Conservation (phyloP, 345 rosid genomes). For the Viola odorata region DNA sequence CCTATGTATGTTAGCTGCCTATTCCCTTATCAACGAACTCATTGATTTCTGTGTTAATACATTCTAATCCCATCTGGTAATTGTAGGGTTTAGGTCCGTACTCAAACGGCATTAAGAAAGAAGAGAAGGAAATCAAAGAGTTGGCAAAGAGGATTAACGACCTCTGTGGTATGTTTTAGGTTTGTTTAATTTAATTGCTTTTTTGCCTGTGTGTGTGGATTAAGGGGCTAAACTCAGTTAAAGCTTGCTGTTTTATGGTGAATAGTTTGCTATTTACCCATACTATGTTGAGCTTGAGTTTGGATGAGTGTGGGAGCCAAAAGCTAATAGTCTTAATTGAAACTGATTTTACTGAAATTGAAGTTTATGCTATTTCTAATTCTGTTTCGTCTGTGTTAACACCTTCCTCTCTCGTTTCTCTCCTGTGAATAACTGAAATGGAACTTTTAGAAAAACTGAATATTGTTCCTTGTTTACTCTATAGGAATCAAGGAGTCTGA, state of each 20-base stretch:
- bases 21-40: not conserved
- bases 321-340: too few relatives aligned
- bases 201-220: too few relatives aligned
- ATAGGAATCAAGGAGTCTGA: constrained; percentile 96
- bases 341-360: too few relatives aligned
- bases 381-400: too few relatives aligned
- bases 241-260: not conserved
- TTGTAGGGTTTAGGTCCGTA: constrained; percentile 92
- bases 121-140: constrained; percentile 85
- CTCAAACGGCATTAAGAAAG: constrained; percentile 77
- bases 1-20: constrained; percentile 43
- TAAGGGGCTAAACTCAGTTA: not conserved
- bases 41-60: not conserved
- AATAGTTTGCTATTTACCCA: not conserved
- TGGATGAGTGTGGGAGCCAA: not conserved
- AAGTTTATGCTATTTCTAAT: too few relatives aligned
- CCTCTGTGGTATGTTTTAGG: constrained; percentile 51
- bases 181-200: not conserved
- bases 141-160: constrained; percentile 89
- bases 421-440: too few relatives aligned
- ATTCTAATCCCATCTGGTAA: not conserved
- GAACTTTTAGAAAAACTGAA: not conserved
- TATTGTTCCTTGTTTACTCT: not conserved
- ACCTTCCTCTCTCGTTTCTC: too few relatives aligned
- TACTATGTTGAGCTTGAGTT: not conserved